phyloP scores from a whole-genome alignment of 2,329 filamentous ascomycete species.

The Cladosporium sp. region DNA sequence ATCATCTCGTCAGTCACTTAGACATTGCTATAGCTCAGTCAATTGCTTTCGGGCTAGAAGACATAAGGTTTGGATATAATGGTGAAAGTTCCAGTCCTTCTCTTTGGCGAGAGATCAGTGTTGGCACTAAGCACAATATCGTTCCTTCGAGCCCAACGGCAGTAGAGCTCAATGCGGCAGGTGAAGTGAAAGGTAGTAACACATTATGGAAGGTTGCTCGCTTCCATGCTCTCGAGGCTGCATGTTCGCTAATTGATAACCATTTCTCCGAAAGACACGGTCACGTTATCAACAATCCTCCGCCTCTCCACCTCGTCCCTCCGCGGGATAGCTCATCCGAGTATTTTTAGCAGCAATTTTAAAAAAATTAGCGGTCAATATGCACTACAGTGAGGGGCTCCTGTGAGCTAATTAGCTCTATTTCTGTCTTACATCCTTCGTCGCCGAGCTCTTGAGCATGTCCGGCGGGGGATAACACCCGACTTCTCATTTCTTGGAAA shows the following conservation, averaged over 20 bases:
- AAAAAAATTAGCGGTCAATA: slow-evolving; percentile 12
- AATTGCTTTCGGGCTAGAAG: background rate
- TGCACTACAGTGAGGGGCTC: background rate
- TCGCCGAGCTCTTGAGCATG: background rate
- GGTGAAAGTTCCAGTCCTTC: background rate
- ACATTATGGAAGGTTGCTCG: background rate
- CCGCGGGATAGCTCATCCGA: background rate
- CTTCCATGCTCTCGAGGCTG: background rate
- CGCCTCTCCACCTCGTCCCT: too few species aligned
- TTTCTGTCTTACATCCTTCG: slow-evolving; percentile 1
- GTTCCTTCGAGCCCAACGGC: background rate
- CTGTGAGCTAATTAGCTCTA: slow-evolving; percentile 17
- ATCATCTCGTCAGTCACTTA: background rate
- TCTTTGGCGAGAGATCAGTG: background rate
- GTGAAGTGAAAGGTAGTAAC: background rate
- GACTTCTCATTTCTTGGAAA: slow-evolving; percentile 1
- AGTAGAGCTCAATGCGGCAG: background rate
- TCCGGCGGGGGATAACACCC: background rate
- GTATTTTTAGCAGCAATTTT: slow-evolving; percentile 16
- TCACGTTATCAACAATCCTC: background rate
- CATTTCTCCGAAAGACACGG: background rate
- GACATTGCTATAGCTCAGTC: background rate
- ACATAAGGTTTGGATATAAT: background rate
- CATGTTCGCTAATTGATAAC: background rate
- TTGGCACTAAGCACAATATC: background rate